Evolutionary conservation across 768 basidiomycete species (phyloP), one percentile per base, ranked within the genome.

Genomic region (Tylopilus balloui): DNA sequence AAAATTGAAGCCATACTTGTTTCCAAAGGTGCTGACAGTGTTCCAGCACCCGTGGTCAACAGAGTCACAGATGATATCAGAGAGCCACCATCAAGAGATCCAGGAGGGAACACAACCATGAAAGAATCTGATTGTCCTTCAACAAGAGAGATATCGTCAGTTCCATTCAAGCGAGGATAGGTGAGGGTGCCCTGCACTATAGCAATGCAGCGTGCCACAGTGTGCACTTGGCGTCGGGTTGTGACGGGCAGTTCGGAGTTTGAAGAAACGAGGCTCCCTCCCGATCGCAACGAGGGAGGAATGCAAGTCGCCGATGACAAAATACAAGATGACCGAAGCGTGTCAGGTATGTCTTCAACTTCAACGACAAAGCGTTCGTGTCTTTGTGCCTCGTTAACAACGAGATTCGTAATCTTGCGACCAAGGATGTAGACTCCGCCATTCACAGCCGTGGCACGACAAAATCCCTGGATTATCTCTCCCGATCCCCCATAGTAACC

Each of bases 401-500:
- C 25, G 3, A 86, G 62, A 2, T 66, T 62, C 20, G 38, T 48
- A 19, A 67, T 48, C 28, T 48, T 55, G 38, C 79, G 74, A 21
- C 83, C 84, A 4, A 91, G 75, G 51, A 91, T 82, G 60, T 90
- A 91, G 11, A 83, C 80, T 0, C 73, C 79, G 15, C 88, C 86
- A 41, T 73, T 74, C 27, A 98, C 94, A 3, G 95, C 95, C 13
- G 91, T 76, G 19, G 87, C 80, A 14, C 93, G 89, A 62, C 81
- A 85, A 59, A 88, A 98, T 2, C 93, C 94, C 67, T 97, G 95
- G 0, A 88, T 79, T 11, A 97, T 82, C 61, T 97, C 95, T 5
- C 95, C 95, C 0, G 86, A 75, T 17, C 92, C 90, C 15, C 95
- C 95, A 63, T 96, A 97, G 57, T 96, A 92, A 0, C 92, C 92